These are phyloP conservation scores for Globisporangium acanthophoron DNA, from an alignment of 352 stramenopile species.

Conservation along the genomic window DNA sequence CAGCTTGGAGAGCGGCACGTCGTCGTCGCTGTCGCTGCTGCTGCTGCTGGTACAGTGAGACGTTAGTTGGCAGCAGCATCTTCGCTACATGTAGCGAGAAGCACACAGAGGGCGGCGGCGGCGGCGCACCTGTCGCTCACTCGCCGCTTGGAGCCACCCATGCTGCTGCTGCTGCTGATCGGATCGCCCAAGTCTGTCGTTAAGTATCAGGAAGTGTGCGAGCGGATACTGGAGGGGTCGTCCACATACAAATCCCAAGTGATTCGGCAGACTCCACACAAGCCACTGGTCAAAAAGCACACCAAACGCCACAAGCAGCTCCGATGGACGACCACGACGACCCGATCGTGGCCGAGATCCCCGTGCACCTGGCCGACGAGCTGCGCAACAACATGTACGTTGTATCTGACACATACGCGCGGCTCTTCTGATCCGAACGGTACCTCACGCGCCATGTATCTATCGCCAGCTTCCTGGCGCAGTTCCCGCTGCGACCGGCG, in stretches of 20 bases:
- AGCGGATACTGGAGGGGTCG: not conserved
- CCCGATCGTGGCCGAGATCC: slow-evolving; percentile 78
- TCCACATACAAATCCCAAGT: not conserved
- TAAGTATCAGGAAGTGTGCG: not conserved
- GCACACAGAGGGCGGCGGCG: too few species aligned
- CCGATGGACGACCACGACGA: slow-evolving; percentile 36
- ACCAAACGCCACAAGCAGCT: not conserved
- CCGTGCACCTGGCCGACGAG: slow-evolving; percentile 72
- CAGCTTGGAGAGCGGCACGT: slow-evolving; percentile 71
- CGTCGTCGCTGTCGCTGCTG: slow-evolving; percentile 76
- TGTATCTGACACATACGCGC: not conserved
- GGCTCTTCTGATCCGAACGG: not conserved
- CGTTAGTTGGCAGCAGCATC: too few species aligned
- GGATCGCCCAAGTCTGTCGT: not conserved
- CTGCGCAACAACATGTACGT: slow-evolving; percentile 64
- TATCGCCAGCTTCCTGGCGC: slow-evolving; percentile 51
- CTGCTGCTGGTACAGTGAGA: slow-evolving; percentile 14
- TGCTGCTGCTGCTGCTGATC: not conserved
- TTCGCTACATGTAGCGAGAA: too few species aligned
- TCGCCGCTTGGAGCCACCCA: slow-evolving; percentile 16
- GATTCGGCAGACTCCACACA: not conserved
- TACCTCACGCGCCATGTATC: not conserved
- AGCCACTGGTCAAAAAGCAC: not conserved
- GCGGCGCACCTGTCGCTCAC: slow-evolving; percentile 37
- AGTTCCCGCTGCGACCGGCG: slow-evolving; percentile 73